Percentiles rank a stretch among this genome's conserved stretches.
Conservation (phyloP, 495 filamentous ascomycete genomes). For the Penicillium canescens region DNA sequence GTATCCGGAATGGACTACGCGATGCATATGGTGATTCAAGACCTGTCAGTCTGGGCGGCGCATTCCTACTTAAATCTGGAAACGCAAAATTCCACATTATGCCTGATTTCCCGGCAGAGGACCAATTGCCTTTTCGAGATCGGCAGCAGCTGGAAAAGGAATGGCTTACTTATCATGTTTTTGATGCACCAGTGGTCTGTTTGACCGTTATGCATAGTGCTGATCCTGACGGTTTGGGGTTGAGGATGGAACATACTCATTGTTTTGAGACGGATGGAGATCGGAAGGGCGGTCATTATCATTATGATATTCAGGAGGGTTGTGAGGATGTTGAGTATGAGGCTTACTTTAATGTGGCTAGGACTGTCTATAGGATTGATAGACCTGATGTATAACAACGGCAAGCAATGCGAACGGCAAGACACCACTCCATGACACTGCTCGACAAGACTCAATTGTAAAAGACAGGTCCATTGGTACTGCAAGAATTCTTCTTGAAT, state of each 20-base stretch:
- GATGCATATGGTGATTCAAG: slow-evolving; percentile 26
- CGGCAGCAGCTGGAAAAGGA: slow-evolving; percentile 22
- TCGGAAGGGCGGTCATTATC: slow-evolving; percentile 38
- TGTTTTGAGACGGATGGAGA: slow-evolving; percentile 34
- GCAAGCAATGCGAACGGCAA: too few relatives aligned
- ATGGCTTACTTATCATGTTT: slow-evolving; percentile 39
- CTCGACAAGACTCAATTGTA: too few relatives aligned
- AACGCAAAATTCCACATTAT: slow-evolving; percentile 42
- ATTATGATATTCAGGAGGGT: slow-evolving; percentile 31
- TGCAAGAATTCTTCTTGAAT: background rate
- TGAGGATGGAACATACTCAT: slow-evolving; percentile 47
- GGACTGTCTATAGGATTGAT: slow-evolving; percentile 38
- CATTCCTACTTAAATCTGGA: slow-evolving; percentile 35
- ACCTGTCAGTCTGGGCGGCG: slow-evolving; percentile 36
- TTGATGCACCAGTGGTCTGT: slow-evolving; percentile 36
- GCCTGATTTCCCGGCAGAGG: slow-evolving; percentile 39
- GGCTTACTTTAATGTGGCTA: slow-evolving; percentile 38
- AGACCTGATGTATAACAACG: slow-evolving; percentile 9
- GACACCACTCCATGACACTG: too few relatives aligned
- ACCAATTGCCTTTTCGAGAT: slow-evolving; percentile 27
- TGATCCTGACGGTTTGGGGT: slow-evolving; percentile 30
- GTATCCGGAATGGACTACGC: slow-evolving; percentile 28
- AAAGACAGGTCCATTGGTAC: too few relatives aligned
- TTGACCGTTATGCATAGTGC: slow-evolving; percentile 39
- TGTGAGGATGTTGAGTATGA: slow-evolving; percentile 39